Conservation (phyloP, 805 yeast genomes). For the Saccharomycopsis javanensis region DNA sequence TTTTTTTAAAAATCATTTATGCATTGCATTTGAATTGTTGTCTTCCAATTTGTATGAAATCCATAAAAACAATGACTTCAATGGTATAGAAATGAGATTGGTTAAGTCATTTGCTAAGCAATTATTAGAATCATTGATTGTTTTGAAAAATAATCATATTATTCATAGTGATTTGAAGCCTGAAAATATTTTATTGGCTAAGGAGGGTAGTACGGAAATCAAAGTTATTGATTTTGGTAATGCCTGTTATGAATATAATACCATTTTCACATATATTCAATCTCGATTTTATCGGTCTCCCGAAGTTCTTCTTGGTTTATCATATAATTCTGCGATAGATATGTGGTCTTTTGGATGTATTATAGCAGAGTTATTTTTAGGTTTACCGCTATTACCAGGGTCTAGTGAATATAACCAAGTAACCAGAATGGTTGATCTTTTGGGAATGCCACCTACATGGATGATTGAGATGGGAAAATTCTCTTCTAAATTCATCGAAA, state of each 20-base stretch:
- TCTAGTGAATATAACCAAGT: slow-evolving; percentile 88
- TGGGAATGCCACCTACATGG: slow-evolving; percentile 88
- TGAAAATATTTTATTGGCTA: slow-evolving; percentile 76
- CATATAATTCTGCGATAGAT: slow-evolving; percentile 87
- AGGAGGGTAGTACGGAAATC: slow-evolving; percentile 74
- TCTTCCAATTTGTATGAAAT: slow-evolving; percentile 85
- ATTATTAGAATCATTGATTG: slow-evolving; percentile 67
- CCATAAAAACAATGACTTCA: slow-evolving; percentile 85
- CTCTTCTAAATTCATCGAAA: slow-evolving; percentile 57
- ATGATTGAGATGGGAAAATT: slow-evolving; percentile 95
- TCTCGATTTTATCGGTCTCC: slow-evolving; percentile 92
- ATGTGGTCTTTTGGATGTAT: slow-evolving; percentile 98
- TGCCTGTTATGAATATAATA: slow-evolving; percentile 86
- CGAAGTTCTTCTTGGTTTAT: slow-evolving; percentile 84
- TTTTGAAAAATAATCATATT: slow-evolving; percentile 70
- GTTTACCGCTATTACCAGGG: slow-evolving; percentile 92
- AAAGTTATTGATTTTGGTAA: slow-evolving; percentile 95
- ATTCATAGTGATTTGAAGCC: slow-evolving; percentile 98
- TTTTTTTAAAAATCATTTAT: slow-evolving; percentile 84
- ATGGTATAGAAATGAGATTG: slow-evolving; percentile 73
- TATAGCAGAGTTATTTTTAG: slow-evolving; percentile 80
- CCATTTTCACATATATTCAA: slow-evolving; percentile 84
- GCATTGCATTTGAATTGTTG: slow-evolving; percentile 83
- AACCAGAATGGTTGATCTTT: slow-evolving; percentile 66
- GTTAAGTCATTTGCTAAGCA: slow-evolving; percentile 75